These are phyloP conservation scores for Rhizopus arrhizus DNA, from an alignment of 371 early-diverging fungal species.

Conservation along the genomic window DNA sequence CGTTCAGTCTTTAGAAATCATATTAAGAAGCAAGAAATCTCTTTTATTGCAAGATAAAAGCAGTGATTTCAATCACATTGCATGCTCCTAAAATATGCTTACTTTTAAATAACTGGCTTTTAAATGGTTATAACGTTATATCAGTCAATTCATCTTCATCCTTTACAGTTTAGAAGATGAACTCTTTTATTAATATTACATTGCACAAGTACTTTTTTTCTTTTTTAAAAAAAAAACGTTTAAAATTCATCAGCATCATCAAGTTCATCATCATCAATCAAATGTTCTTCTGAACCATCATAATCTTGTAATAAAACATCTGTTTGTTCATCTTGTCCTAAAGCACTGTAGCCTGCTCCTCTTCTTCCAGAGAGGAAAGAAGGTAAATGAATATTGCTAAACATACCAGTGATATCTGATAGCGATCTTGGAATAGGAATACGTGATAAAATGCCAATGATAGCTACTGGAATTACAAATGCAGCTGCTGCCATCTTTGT, in stretches of 20 bases:
- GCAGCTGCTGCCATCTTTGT: slow-evolving; percentile 44
- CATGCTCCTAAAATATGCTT: neutral
- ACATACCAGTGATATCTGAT: slow-evolving; percentile 28
- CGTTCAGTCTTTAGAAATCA: no score
- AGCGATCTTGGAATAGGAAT: slow-evolving; percentile 41
- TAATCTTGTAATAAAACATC: slow-evolving; percentile 55
- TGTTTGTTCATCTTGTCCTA: slow-evolving; percentile 53
- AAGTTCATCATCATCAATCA: slow-evolving; percentile 45
- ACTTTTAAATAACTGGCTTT: no score
- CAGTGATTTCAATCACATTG: no score
- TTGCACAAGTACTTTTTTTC: neutral
- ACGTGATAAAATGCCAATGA: slow-evolving; percentile 43
- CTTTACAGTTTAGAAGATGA: no score
- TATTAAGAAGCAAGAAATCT: no score
- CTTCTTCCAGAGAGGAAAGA: slow-evolving; percentile 29
- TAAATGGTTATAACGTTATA: no score
- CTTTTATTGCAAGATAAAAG: no score
- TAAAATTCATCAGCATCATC: slow-evolving; percentile 53
- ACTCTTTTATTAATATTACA: no score
- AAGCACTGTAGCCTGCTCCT: slow-evolving; percentile 39
- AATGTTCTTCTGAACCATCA: slow-evolving; percentile 46
- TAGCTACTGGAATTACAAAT: slow-evolving; percentile 45
- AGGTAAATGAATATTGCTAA: slow-evolving; percentile 33
- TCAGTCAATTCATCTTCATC: no score
- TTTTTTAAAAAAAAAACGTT: neutral